Percentiles rank a stretch among this genome's conserved stretches.
phyloP scores from a whole-genome alignment of 2,329 filamentous ascomycete genomes.

The Eutypa lata region DNA sequence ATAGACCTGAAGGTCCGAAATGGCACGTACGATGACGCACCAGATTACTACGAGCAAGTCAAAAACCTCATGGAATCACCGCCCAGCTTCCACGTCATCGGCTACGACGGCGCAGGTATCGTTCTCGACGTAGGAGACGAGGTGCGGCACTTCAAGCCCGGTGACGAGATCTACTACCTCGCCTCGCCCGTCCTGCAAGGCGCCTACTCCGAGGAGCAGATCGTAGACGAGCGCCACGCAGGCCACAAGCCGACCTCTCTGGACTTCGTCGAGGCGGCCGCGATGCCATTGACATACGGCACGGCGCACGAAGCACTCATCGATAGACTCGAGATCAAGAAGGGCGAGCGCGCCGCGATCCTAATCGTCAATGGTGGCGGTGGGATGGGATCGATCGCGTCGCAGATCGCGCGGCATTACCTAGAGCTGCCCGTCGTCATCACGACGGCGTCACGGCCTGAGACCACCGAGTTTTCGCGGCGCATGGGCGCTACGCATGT shows the following conservation, averaged over 20 bases:
- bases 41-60: constrained; percentile 33
- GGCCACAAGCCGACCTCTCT: constrained; percentile 37
- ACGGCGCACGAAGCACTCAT: constrained; percentile 42
- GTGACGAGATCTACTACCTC: constrained; percentile 42
- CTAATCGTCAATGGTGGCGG: constrained; percentile 45
- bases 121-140: constrained; percentile 31
- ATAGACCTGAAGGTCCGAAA: constrained; percentile 36
- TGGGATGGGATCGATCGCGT: constrained; percentile 41
- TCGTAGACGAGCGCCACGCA: constrained; percentile 37
- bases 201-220: constrained; percentile 37
- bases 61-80: constrained; percentile 13
- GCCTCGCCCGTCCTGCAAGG: constrained; percentile 37
- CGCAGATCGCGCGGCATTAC: constrained; percentile 39
- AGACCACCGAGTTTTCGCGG: no score
- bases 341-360: constrained; percentile 32
- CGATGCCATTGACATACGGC: constrained; percentile 40
- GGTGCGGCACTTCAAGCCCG: constrained; percentile 32
- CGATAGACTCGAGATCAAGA: constrained; percentile 30
- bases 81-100: constrained; percentile 34
- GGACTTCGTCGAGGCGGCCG: constrained; percentile 37
- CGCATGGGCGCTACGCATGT: constrained; percentile 40
- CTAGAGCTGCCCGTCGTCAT: constrained; percentile 39
- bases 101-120: constrained; percentile 40
- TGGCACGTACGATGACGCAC: constrained; percentile 33
- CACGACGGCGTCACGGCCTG: constrained; percentile 37